Conservation (phyloP, 129 eudicot species). For the Heracleum sosnowskyi region DNA sequence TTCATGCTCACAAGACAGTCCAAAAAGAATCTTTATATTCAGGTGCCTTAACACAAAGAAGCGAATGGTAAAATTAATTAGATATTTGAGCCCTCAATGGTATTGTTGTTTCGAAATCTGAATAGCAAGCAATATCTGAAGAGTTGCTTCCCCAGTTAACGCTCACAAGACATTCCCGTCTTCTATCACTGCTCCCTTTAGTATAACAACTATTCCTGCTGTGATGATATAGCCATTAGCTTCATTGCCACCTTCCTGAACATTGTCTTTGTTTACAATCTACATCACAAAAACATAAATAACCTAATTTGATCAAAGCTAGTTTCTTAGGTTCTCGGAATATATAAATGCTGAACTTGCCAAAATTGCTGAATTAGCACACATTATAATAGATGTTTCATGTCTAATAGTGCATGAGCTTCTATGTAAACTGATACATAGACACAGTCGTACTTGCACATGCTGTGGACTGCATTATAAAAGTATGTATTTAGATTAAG, state of each 20-base stretch:
- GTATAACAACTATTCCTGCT: constrained; percentile 61
- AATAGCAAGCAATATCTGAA: not conserved
- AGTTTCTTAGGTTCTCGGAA: not conserved
- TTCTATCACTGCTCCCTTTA: constrained; percentile 61
- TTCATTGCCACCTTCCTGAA: constrained; percentile 62
- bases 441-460: not conserved
- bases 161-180: constrained; percentile 30
- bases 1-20: not conserved
- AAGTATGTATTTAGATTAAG: not conserved
- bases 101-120: not conserved
- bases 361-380: not conserved
- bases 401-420: not conserved
- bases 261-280: constrained; percentile 77
- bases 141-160: not conserved
- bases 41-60: not conserved
- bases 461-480: not conserved
- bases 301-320: not conserved
- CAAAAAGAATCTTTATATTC: not conserved
- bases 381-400: not conserved
- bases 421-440: not conserved
- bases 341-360: not conserved
- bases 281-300: constrained; percentile 27
- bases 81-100: not conserved
- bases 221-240: constrained; percentile 53
- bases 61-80: not conserved